phyloP scores from a whole-genome alignment of 2,329 filamentous ascomycete species.

The Alternaria alternata region DNA sequence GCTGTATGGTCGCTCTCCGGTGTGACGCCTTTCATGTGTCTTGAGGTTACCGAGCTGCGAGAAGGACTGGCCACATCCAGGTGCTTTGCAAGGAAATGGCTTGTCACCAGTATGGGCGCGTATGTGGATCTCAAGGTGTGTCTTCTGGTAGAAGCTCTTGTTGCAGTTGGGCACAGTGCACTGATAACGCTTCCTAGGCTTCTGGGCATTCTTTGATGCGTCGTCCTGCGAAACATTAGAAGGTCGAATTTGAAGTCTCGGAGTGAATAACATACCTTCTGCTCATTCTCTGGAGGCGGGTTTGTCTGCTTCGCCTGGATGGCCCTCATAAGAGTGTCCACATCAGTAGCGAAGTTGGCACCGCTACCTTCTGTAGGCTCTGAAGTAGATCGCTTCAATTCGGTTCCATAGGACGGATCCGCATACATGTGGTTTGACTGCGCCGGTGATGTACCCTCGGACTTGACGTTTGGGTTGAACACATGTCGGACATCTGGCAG shows the following conservation, averaged over 20 bases:
- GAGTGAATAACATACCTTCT: constrained; percentile 42
- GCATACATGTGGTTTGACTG: constrained; percentile 52
- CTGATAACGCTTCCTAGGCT: constrained; percentile 70
- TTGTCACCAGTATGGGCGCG: constrained; percentile 89
- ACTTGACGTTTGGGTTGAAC: constrained; percentile 53
- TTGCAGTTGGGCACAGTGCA: constrained; percentile 78
- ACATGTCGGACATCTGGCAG: constrained; percentile 40
- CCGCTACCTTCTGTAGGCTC: constrained; percentile 53
- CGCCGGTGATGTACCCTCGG: constrained; percentile 54
- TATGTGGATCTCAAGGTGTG: constrained; percentile 88
- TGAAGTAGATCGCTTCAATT: constrained; percentile 58
- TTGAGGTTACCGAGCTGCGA: constrained; percentile 92
- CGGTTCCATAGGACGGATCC: constrained; percentile 39
- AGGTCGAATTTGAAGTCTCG: too few relatives aligned
- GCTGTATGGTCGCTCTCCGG: constrained; percentile 82
- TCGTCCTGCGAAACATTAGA: constrained; percentile 31
- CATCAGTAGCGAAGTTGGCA: constrained; percentile 78
- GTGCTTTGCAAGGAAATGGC: constrained; percentile 79
- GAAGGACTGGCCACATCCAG: constrained; percentile 79
- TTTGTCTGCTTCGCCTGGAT: constrained; percentile 74
- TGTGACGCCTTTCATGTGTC: constrained; percentile 89
- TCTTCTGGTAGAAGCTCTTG: constrained; percentile 90
- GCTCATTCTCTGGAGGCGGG: constrained; percentile 39
- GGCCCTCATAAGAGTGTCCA: constrained; percentile 87
- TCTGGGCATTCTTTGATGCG: constrained; percentile 42